Evolutionary conservation across 257 asterid genomes (phyloP).

Genomic region (Gentiana straminea): DNA sequence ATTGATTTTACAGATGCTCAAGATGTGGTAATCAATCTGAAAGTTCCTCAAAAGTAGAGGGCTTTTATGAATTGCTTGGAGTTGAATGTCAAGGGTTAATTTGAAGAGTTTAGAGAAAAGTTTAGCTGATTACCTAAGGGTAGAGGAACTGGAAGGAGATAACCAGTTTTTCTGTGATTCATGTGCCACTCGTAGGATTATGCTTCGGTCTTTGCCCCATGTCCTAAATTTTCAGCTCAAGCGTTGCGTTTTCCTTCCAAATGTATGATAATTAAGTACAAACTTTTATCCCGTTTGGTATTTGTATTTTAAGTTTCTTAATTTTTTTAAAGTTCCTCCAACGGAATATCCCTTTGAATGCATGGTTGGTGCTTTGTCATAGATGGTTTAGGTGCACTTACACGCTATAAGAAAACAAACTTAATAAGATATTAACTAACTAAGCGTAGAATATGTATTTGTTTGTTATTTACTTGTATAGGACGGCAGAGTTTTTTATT

Average conservation of each 20-base stretch:
- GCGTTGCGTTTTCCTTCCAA: constrained; percentile 96
- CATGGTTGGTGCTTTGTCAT: background rate
- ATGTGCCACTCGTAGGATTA: constrained; percentile 87
- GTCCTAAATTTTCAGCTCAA: constrained; percentile 95
- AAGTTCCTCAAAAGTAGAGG: constrained; percentile 89
- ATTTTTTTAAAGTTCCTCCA: background rate
- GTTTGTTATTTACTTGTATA: too few species aligned
- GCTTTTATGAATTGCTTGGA: constrained; percentile 77
- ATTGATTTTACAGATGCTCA: constrained; percentile 54
- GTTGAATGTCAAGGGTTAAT: constrained; percentile 71
- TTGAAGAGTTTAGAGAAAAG: constrained; percentile 82
- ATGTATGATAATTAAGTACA: constrained; percentile 32
- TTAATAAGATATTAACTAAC: too few species aligned
- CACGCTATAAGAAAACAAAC: background rate
- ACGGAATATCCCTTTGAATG: background rate
- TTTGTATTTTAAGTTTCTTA: too few species aligned
- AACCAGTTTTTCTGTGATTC: constrained; percentile 82
- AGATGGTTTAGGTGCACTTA: background rate
- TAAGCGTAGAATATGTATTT: too few species aligned
- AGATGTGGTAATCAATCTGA: constrained; percentile 90
- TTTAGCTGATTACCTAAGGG: constrained; percentile 78
- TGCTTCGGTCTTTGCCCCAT: constrained; percentile 82
- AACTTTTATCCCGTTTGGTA: too few species aligned
- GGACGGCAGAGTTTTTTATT: too few species aligned
- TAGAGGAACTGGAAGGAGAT: constrained; percentile 92